Conservation (phyloP, 148 eudicot genomes). For the Amaranthus hypochondriacus region DNA sequence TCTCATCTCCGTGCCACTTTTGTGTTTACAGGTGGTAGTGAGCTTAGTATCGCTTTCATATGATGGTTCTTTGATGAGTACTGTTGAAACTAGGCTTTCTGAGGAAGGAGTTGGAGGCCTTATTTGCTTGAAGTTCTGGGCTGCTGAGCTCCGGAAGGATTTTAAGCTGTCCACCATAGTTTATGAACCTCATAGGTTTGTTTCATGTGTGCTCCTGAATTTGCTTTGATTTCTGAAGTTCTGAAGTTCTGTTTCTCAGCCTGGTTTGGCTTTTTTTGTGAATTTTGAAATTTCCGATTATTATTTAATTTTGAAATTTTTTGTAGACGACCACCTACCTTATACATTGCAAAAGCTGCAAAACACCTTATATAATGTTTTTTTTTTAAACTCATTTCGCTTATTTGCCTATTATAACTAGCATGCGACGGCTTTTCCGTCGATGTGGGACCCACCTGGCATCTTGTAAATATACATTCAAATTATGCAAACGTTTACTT, state of each 20-base stretch:
- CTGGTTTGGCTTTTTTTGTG: neutral
- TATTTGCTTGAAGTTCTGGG: conserved; percentile 85
- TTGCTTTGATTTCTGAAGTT: neutral
- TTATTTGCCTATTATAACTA: no score
- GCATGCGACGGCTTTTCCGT: no score
- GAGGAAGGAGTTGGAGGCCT: conserved; percentile 95
- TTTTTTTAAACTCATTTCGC: no score
- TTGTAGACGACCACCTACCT: no score
- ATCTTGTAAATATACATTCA: no score
- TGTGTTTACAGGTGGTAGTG: conserved; percentile 58
- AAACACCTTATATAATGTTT: no score
- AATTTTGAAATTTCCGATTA: neutral
- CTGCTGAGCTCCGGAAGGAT: conserved; percentile 47
- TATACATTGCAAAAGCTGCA: no score
- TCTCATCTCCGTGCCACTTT: conserved; percentile 7
- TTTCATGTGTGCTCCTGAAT: conserved; percentile 1
- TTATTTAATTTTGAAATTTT: no score
- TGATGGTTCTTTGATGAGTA: conserved; percentile 79
- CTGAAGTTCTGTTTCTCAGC: neutral
- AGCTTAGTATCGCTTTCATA: conserved; percentile 64
- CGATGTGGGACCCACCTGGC: no score
- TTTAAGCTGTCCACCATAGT: conserved; percentile 77
- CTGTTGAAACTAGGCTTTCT: conserved; percentile 78
- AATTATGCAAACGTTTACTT: no score
- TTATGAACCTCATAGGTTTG: conserved; percentile 95